phyloP scores from a whole-genome alignment of 2,329 filamentous ascomycete genomes.

The Zymoseptoria tritici region DNA sequence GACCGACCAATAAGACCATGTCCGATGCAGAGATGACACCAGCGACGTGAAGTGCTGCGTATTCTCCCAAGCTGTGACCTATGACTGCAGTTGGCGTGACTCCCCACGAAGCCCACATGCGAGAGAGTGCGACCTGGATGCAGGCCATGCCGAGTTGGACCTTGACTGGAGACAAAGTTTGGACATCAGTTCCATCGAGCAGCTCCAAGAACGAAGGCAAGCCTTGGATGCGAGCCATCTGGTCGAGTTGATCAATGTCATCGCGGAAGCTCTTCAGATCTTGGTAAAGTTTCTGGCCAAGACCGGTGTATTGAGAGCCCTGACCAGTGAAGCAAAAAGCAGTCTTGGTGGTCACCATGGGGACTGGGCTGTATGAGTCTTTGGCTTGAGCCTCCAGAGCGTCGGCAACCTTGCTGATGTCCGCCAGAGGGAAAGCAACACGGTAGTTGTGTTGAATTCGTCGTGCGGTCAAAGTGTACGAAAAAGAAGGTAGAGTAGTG shows the following conservation, averaged over 20 bases:
- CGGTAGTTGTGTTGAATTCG: constrained; percentile 49
- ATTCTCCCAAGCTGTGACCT: constrained; percentile 61
- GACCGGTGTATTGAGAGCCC: constrained; percentile 46
- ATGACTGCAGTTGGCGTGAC: constrained; percentile 48
- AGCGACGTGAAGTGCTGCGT: constrained; percentile 63
- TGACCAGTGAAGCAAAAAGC: constrained; percentile 48
- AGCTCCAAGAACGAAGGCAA: constrained; percentile 45
- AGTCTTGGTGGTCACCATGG: constrained; percentile 45
- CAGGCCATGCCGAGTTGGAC: constrained; percentile 48
- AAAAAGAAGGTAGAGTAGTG: constrained; percentile 41
- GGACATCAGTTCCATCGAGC: constrained; percentile 42
- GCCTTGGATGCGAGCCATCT: constrained; percentile 39
- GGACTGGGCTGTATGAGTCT: constrained; percentile 45
- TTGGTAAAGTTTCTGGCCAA: constrained; percentile 44
- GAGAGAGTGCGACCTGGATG: constrained; percentile 46
- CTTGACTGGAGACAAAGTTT: constrained; percentile 44
- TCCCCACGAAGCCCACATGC: constrained; percentile 48
- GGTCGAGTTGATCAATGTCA: constrained; percentile 45
- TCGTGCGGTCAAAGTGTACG: constrained; percentile 47
- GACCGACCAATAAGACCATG: constrained; percentile 64
- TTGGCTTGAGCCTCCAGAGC: constrained; percentile 42
- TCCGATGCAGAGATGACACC: constrained; percentile 65
- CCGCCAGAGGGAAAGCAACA: constrained; percentile 40
- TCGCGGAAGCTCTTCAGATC: constrained; percentile 41
- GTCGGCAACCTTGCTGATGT: constrained; percentile 41